These are phyloP conservation scores for Allantophomopsis cytisporea DNA, from an alignment of 2,329 filamentous ascomycete genomes.

Conservation along the genomic window DNA sequence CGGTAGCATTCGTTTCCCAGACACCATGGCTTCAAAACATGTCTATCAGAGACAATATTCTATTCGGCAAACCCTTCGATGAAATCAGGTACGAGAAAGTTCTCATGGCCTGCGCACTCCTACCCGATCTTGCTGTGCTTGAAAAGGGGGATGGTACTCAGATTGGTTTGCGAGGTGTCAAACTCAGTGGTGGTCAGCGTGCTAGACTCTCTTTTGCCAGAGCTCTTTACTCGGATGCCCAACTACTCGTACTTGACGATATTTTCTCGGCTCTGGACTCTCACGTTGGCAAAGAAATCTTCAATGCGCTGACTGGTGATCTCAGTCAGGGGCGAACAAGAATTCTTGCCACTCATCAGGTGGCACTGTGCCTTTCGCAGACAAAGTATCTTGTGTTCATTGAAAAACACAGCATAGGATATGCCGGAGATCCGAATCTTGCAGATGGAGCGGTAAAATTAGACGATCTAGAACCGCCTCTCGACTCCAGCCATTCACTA, in stretches of 20 bases:
- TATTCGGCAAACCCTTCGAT: conserved; percentile 60
- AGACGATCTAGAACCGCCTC: conserved; percentile 40
- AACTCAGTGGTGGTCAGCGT: conserved; percentile 41
- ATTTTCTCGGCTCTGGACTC: conserved; percentile 43
- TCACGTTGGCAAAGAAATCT: conserved; percentile 29
- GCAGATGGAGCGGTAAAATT: conserved; percentile 44
- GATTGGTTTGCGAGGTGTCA: conserved; percentile 42
- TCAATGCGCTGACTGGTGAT: conserved; percentile 33
- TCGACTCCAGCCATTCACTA: conserved; percentile 22
- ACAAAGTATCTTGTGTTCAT: conserved; percentile 62
- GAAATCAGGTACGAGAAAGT: conserved; percentile 45
- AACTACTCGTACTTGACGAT: conserved; percentile 38
- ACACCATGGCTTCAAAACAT: conserved; percentile 78
- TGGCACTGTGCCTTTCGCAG: conserved; percentile 56
- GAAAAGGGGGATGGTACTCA: conserved; percentile 44
- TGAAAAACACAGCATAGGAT: conserved; percentile 48
- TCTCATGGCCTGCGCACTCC: conserved; percentile 44
- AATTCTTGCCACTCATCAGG: conserved; percentile 50
- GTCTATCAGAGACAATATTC: conserved; percentile 61
- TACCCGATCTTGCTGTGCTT: conserved; percentile 42
- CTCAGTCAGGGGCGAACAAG: conserved; percentile 37
- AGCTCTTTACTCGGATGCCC: conserved; percentile 37
- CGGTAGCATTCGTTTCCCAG: conserved; percentile 62
- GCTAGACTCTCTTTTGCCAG: conserved; percentile 41
- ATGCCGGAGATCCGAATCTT: conserved; percentile 31